Evolutionary conservation across 2,329 filamentous ascomycete genomes (phyloP).

Genomic region (Cytospora mali): DNA sequence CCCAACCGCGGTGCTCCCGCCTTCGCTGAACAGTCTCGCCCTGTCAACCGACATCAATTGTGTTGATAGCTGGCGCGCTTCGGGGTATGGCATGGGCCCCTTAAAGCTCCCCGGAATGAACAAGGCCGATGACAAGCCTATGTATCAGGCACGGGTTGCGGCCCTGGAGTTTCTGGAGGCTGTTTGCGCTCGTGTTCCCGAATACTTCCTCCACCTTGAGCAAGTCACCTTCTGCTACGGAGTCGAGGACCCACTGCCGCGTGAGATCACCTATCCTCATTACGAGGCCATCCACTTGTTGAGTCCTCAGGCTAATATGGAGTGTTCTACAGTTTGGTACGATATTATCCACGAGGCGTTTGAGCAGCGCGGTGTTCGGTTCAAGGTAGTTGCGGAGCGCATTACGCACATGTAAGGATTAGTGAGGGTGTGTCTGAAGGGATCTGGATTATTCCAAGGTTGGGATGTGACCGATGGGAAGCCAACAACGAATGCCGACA

Average conservation of each 20-base stretch:
- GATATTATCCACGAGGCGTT: not conserved
- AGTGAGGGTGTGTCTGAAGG: not conserved
- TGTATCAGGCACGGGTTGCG: not conserved
- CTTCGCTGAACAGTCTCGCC: not conserved
- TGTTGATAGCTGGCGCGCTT: not conserved
- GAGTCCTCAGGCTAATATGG: not conserved
- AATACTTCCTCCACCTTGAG: not conserved
- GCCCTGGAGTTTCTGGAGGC: not conserved
- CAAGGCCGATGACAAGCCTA: not conserved
- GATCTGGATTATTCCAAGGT: too few relatives aligned
- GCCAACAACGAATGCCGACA: too few relatives aligned
- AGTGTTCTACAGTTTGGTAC: not conserved
- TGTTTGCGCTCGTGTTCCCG: not conserved
- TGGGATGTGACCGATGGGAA: too few relatives aligned
- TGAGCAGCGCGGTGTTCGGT: not conserved
- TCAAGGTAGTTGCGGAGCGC: not conserved
- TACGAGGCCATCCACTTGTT: not conserved
- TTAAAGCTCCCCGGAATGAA: too few relatives aligned
- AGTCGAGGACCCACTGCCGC: rapidly evolving
- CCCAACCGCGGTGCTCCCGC: not conserved
- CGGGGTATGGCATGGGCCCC: too few relatives aligned
- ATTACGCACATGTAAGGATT: not conserved
- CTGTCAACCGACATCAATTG: not conserved
- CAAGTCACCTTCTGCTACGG: not conserved
- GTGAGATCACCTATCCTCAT: too few relatives aligned